phyloP scores from a whole-genome alignment of 225 moss, liverwort and hornwort genomes.

The Thuidium tamariscinum region DNA sequence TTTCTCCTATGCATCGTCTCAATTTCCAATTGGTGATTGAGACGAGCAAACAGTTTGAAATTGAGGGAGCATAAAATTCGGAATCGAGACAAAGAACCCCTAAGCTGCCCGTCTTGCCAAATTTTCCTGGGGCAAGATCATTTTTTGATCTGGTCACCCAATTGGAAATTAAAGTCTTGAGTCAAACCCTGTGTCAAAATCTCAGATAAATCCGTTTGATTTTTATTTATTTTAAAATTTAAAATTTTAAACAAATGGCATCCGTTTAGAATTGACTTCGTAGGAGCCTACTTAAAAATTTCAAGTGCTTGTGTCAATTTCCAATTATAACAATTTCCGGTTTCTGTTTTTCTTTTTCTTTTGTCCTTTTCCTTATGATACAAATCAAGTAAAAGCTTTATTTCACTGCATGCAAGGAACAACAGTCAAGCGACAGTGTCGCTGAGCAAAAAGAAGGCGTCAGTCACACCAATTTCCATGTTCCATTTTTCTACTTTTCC shows the following conservation, averaged over 20 bases:
- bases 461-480: not conserved
- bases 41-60: not conserved
- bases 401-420: not conserved
- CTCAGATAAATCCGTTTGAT: not conserved
- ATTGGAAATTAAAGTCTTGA: not conserved
- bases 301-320: not conserved
- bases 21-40: not conserved
- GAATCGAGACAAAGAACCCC: not conserved
- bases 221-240: too few relatives aligned
- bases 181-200: not conserved
- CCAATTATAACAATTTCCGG: too few relatives aligned
- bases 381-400: not conserved
- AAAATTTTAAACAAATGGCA: too few relatives aligned
- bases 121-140: not conserved
- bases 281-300: too few relatives aligned
- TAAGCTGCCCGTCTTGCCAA: not conserved
- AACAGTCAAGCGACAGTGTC: not conserved
- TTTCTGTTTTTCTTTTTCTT: not conserved
- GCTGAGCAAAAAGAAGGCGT: not conserved
- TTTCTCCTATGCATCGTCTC: not conserved
- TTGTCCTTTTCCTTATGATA: not conserved
- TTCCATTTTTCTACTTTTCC: not conserved
- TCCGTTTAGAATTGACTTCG: too few relatives aligned
- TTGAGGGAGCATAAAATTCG: not conserved
- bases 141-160: fast-evolving